These are phyloP conservation scores for Aspergillus ochraceoroseus DNA, from an alignment of 2,329 filamentous ascomycete genomes.

Conservation along the genomic window DNA sequence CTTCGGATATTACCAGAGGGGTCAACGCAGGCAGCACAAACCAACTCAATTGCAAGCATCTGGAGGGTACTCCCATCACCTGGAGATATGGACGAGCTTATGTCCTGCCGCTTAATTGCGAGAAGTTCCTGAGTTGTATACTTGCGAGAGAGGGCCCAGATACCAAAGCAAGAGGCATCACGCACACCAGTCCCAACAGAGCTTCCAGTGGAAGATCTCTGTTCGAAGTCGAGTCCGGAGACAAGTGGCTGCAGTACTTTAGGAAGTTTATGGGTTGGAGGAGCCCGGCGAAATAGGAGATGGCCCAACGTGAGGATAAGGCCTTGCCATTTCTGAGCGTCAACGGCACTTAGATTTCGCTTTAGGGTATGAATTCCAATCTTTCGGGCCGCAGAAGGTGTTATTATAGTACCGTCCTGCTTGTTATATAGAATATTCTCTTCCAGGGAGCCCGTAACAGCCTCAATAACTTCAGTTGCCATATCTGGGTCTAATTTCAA, in stretches of 20 bases:
- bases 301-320: constrained; percentile 82
- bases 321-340: constrained; percentile 86
- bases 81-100: constrained; percentile 29
- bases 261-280: constrained; percentile 64
- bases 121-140: constrained; percentile 77
- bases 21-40: constrained; percentile 78
- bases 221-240: constrained; percentile 80
- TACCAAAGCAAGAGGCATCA: constrained; percentile 91
- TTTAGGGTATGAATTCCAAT: constrained; percentile 40
- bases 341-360: constrained; percentile 65
- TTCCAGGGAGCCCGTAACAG: constrained; percentile 65
- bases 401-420: constrained; percentile 39
- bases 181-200: constrained; percentile 85
- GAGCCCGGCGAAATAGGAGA: constrained; percentile 76
- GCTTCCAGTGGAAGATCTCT: constrained; percentile 75
- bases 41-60: constrained; percentile 71
- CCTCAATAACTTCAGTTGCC: constrained; percentile 81
- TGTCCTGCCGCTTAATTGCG: constrained; percentile 47
- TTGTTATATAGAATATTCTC: constrained; percentile 58
- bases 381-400: constrained; percentile 31
- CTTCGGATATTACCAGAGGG: constrained; percentile 88
- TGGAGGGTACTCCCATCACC: constrained; percentile 57
- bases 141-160: constrained; percentile 85
- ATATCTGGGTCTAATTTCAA: constrained; percentile 73
- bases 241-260: constrained; percentile 72